These are phyloP conservation scores for Excoecaria cochinchinensis DNA, from an alignment of 345 rosid species.

Conservation along the genomic window DNA sequence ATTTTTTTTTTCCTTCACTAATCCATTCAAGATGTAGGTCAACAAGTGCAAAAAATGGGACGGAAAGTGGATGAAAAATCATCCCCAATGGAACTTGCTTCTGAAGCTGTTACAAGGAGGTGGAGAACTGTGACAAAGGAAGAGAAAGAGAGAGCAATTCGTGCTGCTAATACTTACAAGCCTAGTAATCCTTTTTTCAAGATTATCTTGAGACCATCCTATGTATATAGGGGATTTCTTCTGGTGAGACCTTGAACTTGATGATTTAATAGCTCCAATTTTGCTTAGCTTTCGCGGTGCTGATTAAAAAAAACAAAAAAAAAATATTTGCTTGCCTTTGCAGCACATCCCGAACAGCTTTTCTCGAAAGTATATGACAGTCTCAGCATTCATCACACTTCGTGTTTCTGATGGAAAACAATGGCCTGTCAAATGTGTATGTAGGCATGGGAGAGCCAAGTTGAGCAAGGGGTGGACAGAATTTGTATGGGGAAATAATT, in stretches of 20 bases:
- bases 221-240: constrained; percentile 31
- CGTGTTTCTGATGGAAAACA: constrained; percentile 39
- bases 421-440: constrained; percentile 51
- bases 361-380: constrained; percentile 41
- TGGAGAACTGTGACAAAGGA: constrained; percentile 32
- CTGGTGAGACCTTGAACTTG: constrained; percentile 31
- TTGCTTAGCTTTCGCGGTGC: not conserved
- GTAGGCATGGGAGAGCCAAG: constrained; percentile 29
- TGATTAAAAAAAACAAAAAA: no score
- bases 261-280: not conserved
- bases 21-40: constrained; percentile 10
- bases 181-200: constrained; percentile 38
- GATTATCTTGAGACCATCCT: constrained; percentile 38
- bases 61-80: constrained; percentile 9
- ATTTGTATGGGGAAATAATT: constrained; percentile 48
- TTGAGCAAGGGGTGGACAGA: constrained; percentile 58
- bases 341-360: constrained; percentile 57
- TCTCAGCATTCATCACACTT: constrained; percentile 41
- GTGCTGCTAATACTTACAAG: constrained; percentile 33
- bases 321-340: constrained; percentile 5
- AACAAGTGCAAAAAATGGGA: constrained; percentile 8
- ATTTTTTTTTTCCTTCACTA: not conserved
- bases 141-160: constrained; percentile 28
- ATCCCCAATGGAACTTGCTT: constrained; percentile 1
- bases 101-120: constrained; percentile 16